phyloP scores from a whole-genome alignment of 1,284 basidiomycete genomes.

The Farysia itapuensis region DNA sequence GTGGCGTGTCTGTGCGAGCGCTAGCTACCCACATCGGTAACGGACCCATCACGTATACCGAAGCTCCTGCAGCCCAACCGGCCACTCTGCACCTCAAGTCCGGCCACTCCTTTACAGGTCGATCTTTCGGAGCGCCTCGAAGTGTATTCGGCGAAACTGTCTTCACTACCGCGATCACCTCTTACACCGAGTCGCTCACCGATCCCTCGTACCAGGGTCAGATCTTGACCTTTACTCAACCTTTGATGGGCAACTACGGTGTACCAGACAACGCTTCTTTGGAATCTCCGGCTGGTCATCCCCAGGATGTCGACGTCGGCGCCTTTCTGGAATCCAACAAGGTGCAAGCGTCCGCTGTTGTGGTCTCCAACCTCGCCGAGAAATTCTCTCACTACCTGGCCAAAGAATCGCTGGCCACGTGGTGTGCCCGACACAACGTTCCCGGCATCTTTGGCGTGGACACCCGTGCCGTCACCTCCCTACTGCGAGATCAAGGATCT shows the following conservation, averaged over 20 bases:
- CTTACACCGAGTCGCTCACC: constrained; percentile 99
- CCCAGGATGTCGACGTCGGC: constrained; percentile 63
- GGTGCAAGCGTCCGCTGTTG: constrained; percentile 88
- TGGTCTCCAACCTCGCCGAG: constrained; percentile 92
- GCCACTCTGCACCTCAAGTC: constrained; percentile 90
- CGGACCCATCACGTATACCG: constrained; percentile 46
- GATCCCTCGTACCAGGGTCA: constrained; percentile 98
- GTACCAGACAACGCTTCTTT: constrained; percentile 73
- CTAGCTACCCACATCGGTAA: constrained; percentile 19
- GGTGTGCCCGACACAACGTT: constrained; percentile 87
- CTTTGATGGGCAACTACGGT: constrained; percentile 98
- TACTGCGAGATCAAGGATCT: constrained; percentile 94
- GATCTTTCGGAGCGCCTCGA: constrained; percentile 83
- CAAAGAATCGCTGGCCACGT: constrained; percentile 86
- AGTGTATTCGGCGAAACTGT: constrained; percentile 96
- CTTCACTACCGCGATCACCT: constrained; percentile 97
- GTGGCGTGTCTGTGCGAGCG: constrained; percentile 9
- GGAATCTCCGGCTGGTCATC: constrained; percentile 63
- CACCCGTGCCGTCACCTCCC: constrained; percentile 89
- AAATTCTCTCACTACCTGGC: constrained; percentile 93
- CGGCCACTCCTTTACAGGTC: constrained; percentile 85
- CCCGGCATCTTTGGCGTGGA: constrained; percentile 96
- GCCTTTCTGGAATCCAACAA: constrained; percentile 76
- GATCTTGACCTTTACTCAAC: constrained; percentile 96
- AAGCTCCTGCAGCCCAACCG: constrained; percentile 63